These are phyloP conservation scores for Globisporangium carolinianum DNA, from an alignment of 352 stramenopile species.

Conservation along the genomic window DNA sequence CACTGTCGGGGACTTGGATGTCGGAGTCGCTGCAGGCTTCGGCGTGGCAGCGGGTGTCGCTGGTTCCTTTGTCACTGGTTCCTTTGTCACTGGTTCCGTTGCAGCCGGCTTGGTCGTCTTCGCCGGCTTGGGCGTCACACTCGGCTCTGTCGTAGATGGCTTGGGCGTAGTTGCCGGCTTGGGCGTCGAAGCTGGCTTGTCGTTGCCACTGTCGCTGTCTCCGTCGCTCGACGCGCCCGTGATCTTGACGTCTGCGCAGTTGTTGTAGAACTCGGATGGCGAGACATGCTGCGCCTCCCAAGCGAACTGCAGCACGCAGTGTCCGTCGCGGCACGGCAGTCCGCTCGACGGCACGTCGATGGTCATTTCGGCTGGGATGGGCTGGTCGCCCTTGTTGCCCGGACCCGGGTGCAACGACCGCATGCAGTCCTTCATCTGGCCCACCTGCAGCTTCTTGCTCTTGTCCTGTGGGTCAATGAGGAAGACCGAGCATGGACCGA, in stretches of 20 bases:
- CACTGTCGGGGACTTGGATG: background rate
- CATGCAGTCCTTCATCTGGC: slow-evolving; percentile 33
- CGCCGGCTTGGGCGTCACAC: too few species aligned
- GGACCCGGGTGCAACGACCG: slow-evolving; percentile 24
- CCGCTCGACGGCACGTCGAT: slow-evolving; percentile 21
- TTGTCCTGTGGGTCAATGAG: slow-evolving; percentile 24
- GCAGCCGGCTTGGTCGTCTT: too few species aligned
- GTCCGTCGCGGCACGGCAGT: too few species aligned
- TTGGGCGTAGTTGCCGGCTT: too few species aligned
- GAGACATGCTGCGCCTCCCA: too few species aligned
- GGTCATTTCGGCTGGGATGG: slow-evolving; percentile 26
- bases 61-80: background rate
- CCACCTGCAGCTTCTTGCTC: slow-evolving; percentile 24
- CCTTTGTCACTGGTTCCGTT: background rate
- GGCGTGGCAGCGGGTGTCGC: too few species aligned
- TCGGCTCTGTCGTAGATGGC: too few species aligned
- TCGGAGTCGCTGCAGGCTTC: background rate
- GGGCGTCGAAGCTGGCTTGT: too few species aligned
- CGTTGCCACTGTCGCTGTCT: too few species aligned
- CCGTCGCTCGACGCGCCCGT: slow-evolving; percentile 7
- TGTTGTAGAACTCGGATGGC: slow-evolving; percentile 35
- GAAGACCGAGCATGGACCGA: slow-evolving; percentile 28
- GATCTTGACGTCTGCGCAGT: slow-evolving; percentile 30
- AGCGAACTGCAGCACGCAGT: too few species aligned
- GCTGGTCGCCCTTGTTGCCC: slow-evolving; percentile 20